phyloP scores from a whole-genome alignment of 1,284 basidiomycete species.

The Peniophora sp. region DNA sequence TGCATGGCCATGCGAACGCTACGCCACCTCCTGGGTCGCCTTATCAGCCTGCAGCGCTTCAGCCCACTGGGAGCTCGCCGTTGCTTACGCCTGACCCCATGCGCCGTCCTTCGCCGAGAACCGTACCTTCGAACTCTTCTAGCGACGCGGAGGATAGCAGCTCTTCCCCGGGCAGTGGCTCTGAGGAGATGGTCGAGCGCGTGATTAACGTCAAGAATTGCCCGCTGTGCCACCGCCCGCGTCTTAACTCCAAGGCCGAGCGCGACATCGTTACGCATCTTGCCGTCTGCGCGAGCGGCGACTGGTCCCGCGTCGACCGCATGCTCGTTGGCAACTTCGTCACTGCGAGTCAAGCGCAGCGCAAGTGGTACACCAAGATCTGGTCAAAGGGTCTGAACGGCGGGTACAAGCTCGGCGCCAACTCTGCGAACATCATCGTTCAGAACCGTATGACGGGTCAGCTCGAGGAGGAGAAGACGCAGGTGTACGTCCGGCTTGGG shows the following conservation, averaged over 20 bases:
- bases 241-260: constrained; percentile 81
- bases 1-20: background rate
- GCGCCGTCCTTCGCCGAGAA: background rate
- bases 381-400: constrained; percentile 81
- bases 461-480: constrained; percentile 97
- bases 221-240: constrained; percentile 86
- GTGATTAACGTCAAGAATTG: constrained; percentile 94
- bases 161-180: constrained; percentile 10
- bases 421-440: constrained; percentile 94
- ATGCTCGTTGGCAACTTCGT: constrained; percentile 95
- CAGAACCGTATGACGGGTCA: constrained; percentile 89
- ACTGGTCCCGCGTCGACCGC: constrained; percentile 84
- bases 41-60: background rate
- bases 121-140: constrained; percentile 22
- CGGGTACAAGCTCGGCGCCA: constrained; percentile 88
- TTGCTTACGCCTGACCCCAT: background rate
- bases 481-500: constrained; percentile 89
- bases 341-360: constrained; percentile 90
- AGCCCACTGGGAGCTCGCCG: constrained; percentile 1
- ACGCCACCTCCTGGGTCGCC: background rate
- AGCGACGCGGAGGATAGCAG: constrained; percentile 38
- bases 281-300: constrained; percentile 88
- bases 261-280: constrained; percentile 91
- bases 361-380: constrained; percentile 94
- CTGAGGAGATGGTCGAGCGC: constrained; percentile 62